phyloP scores from a whole-genome alignment of 225 moss, liverwort and hornwort genomes.

The Pseudisothecium myosuroides region DNA sequence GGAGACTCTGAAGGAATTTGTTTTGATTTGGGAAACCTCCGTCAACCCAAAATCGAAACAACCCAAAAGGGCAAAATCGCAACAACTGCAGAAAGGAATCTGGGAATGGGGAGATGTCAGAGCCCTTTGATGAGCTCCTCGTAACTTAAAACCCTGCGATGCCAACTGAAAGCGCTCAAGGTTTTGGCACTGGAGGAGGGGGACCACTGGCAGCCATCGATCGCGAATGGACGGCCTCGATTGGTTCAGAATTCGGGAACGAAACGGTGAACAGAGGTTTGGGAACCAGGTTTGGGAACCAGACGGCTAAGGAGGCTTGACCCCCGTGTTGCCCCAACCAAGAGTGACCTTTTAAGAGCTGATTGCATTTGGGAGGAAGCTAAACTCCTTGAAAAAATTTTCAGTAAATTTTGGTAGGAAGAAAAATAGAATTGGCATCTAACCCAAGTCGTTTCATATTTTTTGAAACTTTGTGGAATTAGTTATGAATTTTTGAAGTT shows the following conservation, averaged over 20 bases:
- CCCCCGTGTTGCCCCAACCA: no score
- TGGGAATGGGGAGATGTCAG: background rate
- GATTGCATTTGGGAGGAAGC: no score
- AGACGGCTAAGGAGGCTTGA: no score
- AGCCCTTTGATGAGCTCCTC: background rate
- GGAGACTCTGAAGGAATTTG: background rate
- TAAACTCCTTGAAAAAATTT: no score
- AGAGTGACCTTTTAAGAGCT: no score
- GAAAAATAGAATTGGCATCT: no score
- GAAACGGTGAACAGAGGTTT: background rate
- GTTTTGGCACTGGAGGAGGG: background rate
- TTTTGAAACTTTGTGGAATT: no score
- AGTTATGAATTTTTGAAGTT: no score
- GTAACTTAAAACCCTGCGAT: background rate
- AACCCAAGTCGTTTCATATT: no score
- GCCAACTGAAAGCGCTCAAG: background rate
- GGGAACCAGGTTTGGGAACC: no score
- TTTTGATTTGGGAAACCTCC: background rate
- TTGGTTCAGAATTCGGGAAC: background rate
- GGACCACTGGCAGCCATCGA: background rate
- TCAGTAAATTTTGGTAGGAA: no score
- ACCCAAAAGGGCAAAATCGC: background rate
- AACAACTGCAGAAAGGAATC: background rate
- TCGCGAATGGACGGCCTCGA: background rate
- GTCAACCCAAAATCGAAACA: background rate